Percentiles rank a stretch among this genome's conserved stretches.
These are phyloP conservation scores for Cyathus striatus DNA, from an alignment of 768 basidiomycete species.

Conservation along the genomic window DNA sequence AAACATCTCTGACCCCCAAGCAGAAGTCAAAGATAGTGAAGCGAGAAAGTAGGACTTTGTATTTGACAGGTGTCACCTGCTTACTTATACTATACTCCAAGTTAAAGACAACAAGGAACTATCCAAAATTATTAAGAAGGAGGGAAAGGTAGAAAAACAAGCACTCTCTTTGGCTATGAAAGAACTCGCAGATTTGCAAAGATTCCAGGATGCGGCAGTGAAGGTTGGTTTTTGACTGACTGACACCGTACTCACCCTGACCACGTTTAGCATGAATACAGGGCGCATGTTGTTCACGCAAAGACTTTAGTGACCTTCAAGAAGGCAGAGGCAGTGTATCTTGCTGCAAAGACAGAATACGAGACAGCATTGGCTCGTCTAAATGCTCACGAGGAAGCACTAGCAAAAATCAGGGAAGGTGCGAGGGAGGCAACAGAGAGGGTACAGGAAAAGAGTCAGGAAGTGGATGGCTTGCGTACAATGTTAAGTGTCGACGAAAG, in stretches of 20 bases:
- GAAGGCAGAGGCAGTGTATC: constrained; percentile 56
- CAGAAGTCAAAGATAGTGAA: constrained; percentile 48
- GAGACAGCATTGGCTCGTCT: constrained; percentile 47
- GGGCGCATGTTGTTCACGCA: constrained; percentile 46
- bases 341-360: constrained; percentile 57
- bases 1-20: constrained; percentile 40
- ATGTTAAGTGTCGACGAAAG: constrained; percentile 70
- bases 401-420: constrained; percentile 47
- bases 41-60: constrained; percentile 38
- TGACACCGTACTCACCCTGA: too few relatives aligned
- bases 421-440: constrained; percentile 55
- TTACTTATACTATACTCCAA: constrained; percentile 16
- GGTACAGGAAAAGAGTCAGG: constrained; percentile 66
- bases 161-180: constrained; percentile 55
- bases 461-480: constrained; percentile 62
- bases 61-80: neutral
- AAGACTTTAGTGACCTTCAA: constrained; percentile 53
- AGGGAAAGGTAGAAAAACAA: constrained; percentile 63
- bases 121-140: constrained; percentile 65
- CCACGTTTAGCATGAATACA: constrained; percentile 46
- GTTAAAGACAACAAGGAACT: constrained; percentile 56
- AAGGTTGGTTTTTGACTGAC: constrained; percentile 30
- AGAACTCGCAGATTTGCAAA: constrained; percentile 64
- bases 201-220: constrained; percentile 61
- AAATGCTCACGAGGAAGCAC: constrained; percentile 35